These are phyloP conservation scores for Phytopythium vexans DNA, from an alignment of 352 stramenopile genomes.

Conservation along the genomic window DNA sequence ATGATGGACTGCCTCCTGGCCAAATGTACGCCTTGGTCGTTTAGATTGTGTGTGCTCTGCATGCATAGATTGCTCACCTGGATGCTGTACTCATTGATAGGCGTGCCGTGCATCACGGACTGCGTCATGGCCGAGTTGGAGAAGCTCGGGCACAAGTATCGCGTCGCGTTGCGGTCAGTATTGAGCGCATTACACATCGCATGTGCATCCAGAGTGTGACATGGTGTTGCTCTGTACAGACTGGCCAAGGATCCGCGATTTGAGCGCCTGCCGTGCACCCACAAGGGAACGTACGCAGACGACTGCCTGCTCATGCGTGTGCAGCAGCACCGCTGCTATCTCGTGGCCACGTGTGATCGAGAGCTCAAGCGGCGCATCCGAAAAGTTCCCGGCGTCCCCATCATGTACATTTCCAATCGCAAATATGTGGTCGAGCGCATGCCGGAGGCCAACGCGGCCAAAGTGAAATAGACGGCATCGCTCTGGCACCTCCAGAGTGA, in stretches of 20 bases:
- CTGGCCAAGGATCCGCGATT: slow-evolving; percentile 98
- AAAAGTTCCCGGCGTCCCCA: slow-evolving; percentile 99
- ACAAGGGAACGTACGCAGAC: slow-evolving; percentile 99
- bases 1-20: slow-evolving; percentile 99
- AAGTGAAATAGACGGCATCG: slow-evolving; percentile 66
- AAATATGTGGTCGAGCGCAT: slow-evolving; percentile 99
- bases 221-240: slow-evolving; percentile 7
- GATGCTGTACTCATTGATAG: slow-evolving; percentile 12
- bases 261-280: slow-evolving; percentile 96
- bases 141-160: slow-evolving; percentile 99
- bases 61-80: neutral
- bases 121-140: slow-evolving; percentile 99
- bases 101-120: slow-evolving; percentile 97
- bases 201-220: neutral
- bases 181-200: neutral
- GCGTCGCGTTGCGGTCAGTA: slow-evolving; percentile 64
- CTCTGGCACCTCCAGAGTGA: neutral
- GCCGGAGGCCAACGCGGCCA: slow-evolving; percentile 94
- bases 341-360: slow-evolving; percentile 99
- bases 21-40: slow-evolving; percentile 88
- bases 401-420: slow-evolving; percentile 99
- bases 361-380: slow-evolving; percentile 98
- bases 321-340: slow-evolving; percentile 97
- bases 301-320: slow-evolving; percentile 95
- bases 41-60: neutral